Conservation (phyloP, 2,329 filamentous ascomycete genomes). For the Leptographium procerum region DNA sequence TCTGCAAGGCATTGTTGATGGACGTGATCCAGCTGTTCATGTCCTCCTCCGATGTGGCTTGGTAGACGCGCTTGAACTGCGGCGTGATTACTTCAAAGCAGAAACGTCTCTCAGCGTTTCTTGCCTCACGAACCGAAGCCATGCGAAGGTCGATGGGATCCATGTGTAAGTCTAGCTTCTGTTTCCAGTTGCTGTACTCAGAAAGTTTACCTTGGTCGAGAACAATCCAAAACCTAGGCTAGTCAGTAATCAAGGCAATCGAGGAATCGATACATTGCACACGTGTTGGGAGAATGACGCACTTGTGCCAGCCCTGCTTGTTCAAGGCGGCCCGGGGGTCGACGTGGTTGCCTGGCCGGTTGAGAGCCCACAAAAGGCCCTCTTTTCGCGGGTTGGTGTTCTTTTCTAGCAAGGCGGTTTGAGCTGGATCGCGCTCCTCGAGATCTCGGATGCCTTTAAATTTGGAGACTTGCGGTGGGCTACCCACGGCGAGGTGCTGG, state of each 20-base stretch:
- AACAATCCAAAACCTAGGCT: slow-evolving; percentile 85
- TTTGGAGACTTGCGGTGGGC: slow-evolving; percentile 42
- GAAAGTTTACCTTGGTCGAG: slow-evolving; percentile 92
- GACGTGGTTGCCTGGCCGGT: slow-evolving; percentile 83
- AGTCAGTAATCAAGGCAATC: neutral
- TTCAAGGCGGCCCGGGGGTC: slow-evolving; percentile 82
- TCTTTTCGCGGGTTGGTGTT: slow-evolving; percentile 71
- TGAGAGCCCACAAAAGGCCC: slow-evolving; percentile 88
- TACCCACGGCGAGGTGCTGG: slow-evolving; percentile 30
- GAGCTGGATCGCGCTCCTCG: slow-evolving; percentile 64
- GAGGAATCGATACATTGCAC: neutral
- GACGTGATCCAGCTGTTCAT: slow-evolving; percentile 95
- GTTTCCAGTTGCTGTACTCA: slow-evolving; percentile 99
- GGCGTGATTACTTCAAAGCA: slow-evolving; percentile 98
- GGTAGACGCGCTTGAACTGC: slow-evolving; percentile 89
- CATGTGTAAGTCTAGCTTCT: slow-evolving; percentile 91
- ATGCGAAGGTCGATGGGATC: slow-evolving; percentile 95
- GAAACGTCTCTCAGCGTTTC: slow-evolving; percentile 87
- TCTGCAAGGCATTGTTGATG: slow-evolving; percentile 95
- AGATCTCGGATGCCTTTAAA: slow-evolving; percentile 92
- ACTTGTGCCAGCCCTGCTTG: slow-evolving; percentile 99
- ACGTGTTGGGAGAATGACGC: slow-evolving; percentile 26
- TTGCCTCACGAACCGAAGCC: slow-evolving; percentile 90
- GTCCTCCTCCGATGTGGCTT: slow-evolving; percentile 94
- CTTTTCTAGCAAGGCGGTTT: slow-evolving; percentile 40